Evolutionary conservation across 2,329 filamentous ascomycete genomes (phyloP), one percentile per base, ranked within the genome.

Genomic region (Fonsecaea monophora): DNA sequence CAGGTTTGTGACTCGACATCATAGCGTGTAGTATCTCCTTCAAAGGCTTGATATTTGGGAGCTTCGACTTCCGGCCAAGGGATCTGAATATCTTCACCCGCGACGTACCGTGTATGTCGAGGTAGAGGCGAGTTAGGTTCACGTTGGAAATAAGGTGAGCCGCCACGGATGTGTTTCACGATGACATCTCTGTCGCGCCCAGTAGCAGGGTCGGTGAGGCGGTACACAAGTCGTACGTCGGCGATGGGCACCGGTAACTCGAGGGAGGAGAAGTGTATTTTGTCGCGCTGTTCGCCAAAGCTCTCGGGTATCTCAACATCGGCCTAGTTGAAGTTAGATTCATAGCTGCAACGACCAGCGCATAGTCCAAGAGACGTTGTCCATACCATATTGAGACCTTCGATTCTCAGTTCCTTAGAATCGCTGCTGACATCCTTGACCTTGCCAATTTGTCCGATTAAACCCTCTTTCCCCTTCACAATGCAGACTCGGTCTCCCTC

Each of bases 401-500:
- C 83, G 53, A 94, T 79, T n/a, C 79, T 82, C 54, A 92, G 81
- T 68, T 85, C 84, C 68, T 87, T 89, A 54, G 79, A 81, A 10
- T 84, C 78, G 4, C 75, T 68, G 70, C 87, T 80, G 54, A 96
- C 81, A 1, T 81, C 77, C 67, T 77, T 78, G 53, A 98, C 86
- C n/a, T 82, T 81, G 59, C 92, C 91, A 78, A 99, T 95, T 81
- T 90, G 92, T 74, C 93, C 93, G 81, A 89, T 90, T 13, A 71
- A 50, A n/a, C 59, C 38, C 74, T 95, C 91, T 40, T 85, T 85
- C 8, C 94, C 94, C 68, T 90, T 87, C 62, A 92, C 80, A 66
- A 98, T 81, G 61, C 94, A 91, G 37, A 97, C 93, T 67, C 95
- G 86, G 79, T 98, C 95, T 6, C 89, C 88, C 3, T 80, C 75